These are phyloP conservation scores for Polytrichum formosum DNA, from an alignment of 225 moss, liverwort and hornwort species.

Conservation along the genomic window DNA sequence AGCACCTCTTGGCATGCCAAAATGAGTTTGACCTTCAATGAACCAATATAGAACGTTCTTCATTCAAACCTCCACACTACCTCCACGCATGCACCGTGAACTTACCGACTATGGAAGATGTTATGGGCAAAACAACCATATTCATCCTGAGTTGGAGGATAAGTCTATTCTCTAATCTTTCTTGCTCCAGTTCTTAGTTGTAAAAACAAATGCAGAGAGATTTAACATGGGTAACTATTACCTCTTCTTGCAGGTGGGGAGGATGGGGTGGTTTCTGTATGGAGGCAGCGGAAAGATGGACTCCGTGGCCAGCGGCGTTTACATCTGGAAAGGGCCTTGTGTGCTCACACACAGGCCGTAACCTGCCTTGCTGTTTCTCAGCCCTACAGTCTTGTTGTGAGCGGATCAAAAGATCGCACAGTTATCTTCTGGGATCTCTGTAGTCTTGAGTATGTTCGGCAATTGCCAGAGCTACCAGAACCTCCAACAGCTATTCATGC, in stretches of 20 bases:
- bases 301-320: slow-evolving; percentile 53
- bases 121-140: no score
- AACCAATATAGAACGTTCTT: no score
- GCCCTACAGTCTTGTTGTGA: slow-evolving; percentile 86
- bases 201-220: no score
- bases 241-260: slow-evolving; percentile 52
- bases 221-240: slow-evolving; percentile 3
- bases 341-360: slow-evolving; percentile 72
- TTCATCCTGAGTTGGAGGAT: no score
- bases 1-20: no score
- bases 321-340: slow-evolving; percentile 71
- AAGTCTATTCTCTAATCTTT: no score
- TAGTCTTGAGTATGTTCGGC: slow-evolving; percentile 82
- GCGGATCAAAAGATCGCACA: slow-evolving; percentile 75
- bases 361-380: slow-evolving; percentile 87
- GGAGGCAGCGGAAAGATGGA: slow-evolving; percentile 88
- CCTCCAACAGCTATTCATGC: slow-evolving; percentile 79
- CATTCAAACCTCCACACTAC: no score
- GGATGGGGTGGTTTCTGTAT: slow-evolving; percentile 84
- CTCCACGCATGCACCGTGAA: no score
- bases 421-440: slow-evolving; percentile 91
- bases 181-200: no score
- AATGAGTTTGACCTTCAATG: no score
- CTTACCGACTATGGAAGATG: no score
- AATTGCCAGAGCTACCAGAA: slow-evolving; percentile 81